A percentile compares a stretch with the other conserved stretches of the same genome.
Conservation (phyloP, 139 green algal species). For the Gonium pectorale region DNA sequence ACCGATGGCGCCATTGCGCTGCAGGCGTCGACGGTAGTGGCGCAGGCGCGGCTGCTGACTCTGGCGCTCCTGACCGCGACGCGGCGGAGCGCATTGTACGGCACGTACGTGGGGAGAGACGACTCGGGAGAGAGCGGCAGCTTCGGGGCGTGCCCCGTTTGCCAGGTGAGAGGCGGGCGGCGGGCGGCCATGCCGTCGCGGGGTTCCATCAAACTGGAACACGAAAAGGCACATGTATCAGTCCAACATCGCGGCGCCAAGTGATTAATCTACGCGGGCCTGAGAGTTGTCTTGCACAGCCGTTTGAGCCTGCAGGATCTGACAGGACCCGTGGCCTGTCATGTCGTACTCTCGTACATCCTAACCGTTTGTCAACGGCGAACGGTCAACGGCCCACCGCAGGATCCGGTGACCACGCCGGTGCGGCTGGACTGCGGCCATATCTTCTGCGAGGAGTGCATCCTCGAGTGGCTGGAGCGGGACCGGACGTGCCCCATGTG, state of each 20-base stretch:
- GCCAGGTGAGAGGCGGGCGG: conserved; percentile 85
- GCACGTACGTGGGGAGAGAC: conserved; percentile 53
- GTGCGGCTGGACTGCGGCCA: conserved; percentile 78
- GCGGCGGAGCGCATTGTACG: conserved; percentile 62
- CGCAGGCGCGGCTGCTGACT: conserved; percentile 19
- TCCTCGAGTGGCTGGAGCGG: conserved; percentile 84
- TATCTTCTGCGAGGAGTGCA: conserved; percentile 86
- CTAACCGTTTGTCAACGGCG: no score
- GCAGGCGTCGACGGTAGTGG: background rate
- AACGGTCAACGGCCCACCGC: no score
- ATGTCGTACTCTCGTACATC: no score
- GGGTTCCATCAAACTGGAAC: no score
- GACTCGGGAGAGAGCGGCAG: conserved; percentile 59
- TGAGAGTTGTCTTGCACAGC: no score
- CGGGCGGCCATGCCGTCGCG: no score
- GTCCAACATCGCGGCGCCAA: no score
- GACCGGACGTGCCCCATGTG: conserved; percentile 89
- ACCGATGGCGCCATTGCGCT: no score
- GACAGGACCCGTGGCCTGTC: no score
- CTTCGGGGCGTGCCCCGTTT: conserved; percentile 83
- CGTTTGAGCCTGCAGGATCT: no score
- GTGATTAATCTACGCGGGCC: no score
- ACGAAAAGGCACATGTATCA: no score
- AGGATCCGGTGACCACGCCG: conserved; percentile 61
- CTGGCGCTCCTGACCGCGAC: conserved; percentile 53